phyloP scores from a whole-genome alignment of 2,329 filamentous ascomycete species.

The Aspergillus brunneoviolaceus region DNA sequence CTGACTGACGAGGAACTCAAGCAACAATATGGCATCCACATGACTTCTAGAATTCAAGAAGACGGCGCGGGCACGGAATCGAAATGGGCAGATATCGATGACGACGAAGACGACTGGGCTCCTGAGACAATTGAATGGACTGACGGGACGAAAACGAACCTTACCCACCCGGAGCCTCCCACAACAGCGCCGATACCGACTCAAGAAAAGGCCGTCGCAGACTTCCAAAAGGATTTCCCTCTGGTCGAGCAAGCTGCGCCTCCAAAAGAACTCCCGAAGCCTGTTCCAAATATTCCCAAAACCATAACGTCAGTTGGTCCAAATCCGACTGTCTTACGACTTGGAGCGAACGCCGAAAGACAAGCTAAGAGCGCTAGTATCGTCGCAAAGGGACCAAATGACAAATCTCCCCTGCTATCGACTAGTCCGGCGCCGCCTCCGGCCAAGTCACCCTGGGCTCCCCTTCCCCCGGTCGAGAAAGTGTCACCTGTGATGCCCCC shows the following conservation, averaged over 20 bases:
- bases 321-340: conserved; percentile 50
- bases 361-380: conserved; percentile 46
- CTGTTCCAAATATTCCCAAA: conserved; percentile 34
- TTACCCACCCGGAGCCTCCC: conserved; percentile 47
- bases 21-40: conserved; percentile 67
- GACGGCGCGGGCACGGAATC: conserved; percentile 62
- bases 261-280: conserved; percentile 28
- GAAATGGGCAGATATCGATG: conserved; percentile 69
- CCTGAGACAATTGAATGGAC: conserved; percentile 69
- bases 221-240: conserved; percentile 24
- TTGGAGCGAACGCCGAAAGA: conserved; percentile 48
- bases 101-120: conserved; percentile 68
- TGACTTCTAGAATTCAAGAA: conserved; percentile 63
- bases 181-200: conserved; percentile 18
- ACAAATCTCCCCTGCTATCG: conserved; percentile 52
- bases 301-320: conserved; percentile 48
- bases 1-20: conserved; percentile 68
- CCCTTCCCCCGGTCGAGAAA: conserved; percentile 80
- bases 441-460: conserved; percentile 87
- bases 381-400: conserved; percentile 51
- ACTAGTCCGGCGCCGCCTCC: conserved; percentile 58
- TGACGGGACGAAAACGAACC: conserved; percentile 65
- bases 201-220: conserved; percentile 22
- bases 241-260: conserved; percentile 24
- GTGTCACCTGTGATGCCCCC: conserved; percentile 66